A percentile compares a stretch with the other conserved stretches of the same genome.
Conservation (phyloP, 2,329 filamentous ascomycete species). For the Xylariaceae sp. region DNA sequence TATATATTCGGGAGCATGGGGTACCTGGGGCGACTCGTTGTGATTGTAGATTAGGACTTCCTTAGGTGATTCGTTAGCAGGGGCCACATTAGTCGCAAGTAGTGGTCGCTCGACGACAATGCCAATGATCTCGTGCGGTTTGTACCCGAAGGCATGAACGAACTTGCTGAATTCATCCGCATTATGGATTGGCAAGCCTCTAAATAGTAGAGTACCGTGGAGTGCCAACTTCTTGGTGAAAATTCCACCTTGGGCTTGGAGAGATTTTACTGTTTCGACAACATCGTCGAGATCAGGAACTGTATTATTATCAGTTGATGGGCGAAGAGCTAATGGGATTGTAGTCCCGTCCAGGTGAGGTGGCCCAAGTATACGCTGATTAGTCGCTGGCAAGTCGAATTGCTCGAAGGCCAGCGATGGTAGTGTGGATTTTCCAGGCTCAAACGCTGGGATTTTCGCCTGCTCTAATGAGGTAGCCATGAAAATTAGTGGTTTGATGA, state of each 20-base stretch:
- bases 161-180: conserved; percentile 52
- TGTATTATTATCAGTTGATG: conserved; percentile 28
- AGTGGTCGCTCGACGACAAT: conserved; percentile 50
- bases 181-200: conserved; percentile 47
- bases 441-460: not conserved
- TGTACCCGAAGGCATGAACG: conserved; percentile 49
- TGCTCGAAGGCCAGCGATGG: conserved; percentile 38
- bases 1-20: conserved; percentile 54
- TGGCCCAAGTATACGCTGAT: conserved; percentile 43
- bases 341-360: conserved; percentile 43
- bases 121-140: conserved; percentile 53
- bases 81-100: conserved; percentile 32
- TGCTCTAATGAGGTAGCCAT: conserved; percentile 39
- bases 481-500: not conserved
- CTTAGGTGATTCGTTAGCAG: conserved; percentile 52
- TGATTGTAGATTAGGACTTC: conserved; percentile 53
- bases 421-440: not conserved
- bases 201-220: conserved; percentile 51
- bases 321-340: conserved; percentile 44
- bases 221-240: conserved; percentile 46
- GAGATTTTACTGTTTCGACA: conserved; percentile 41
- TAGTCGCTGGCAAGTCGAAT: conserved; percentile 44
- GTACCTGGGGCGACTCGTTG: conserved; percentile 54
- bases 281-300: conserved; percentile 37
- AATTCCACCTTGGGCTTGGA: conserved; percentile 37